Base-by-base conservation (phyloP, 2,329 filamentous ascomycete genomes). In the Endoconidiophora laricicola region DNA sequence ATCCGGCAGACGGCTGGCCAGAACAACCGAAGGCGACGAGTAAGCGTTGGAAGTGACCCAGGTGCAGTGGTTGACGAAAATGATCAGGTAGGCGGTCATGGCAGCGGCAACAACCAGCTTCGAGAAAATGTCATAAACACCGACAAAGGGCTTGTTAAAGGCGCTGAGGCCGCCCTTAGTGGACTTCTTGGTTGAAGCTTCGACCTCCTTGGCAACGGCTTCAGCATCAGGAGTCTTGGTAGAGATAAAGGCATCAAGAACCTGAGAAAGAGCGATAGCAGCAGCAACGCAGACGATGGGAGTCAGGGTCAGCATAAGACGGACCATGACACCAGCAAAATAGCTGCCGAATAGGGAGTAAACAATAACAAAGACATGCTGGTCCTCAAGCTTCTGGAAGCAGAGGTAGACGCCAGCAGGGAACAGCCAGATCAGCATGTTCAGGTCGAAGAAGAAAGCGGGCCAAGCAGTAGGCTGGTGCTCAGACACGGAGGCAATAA, bases 11-110 rank as follows among this genome's bases (percentile, higher is more conserved):
- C 80, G 79, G 62, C 88, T 95, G 20, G 91, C 91, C 60, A 98
- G 71, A 26, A 98, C 91, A 47, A 98, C 91, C 0, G 91, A 98
- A 4, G 91, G 91, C 23, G 91, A 98, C 5, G 91, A 96, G 69
- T 98, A 98, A 22, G 91, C 93, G 61, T 96, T 96, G 4, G 91
- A 96, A 14, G 91, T 98, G 48, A 98, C 91, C 91, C 93, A 98
- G 9, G 91, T 98, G 69, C 91, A 98, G 71, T 98, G 91, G 48
- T 90, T 76, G 51, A 98, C 91, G 62, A 98, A 98, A 54, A 98
- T 73, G 54, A 96, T 67, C 5, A 98, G 76, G 63, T 94, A 98
- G 37, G 85, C 65, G 9, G 79, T 77, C 61, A 88, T 75, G 45
- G 78, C 75, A 41, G 71, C 76, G 23, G 86, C 79, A 37, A 95